A percentile compares a stretch with the other conserved stretches of the same genome.
Evolutionary conservation across 192 early-diverging fungal species (phyloP).

Genomic region (Obelidium mucronatum): DNA sequence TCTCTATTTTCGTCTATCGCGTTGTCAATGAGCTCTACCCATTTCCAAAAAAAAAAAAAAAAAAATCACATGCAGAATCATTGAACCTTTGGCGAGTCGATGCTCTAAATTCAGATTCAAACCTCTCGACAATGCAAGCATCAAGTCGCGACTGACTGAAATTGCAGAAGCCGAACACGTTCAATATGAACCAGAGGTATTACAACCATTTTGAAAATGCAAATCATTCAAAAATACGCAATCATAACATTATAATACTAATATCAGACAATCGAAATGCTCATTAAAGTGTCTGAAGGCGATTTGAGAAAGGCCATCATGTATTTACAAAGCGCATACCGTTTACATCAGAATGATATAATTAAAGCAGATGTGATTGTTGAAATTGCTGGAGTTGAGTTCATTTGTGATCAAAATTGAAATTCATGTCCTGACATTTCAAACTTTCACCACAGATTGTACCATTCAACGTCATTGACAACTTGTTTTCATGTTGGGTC

Average conservation of each 20-base stretch:
- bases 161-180: slow-evolving; percentile 77
- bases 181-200: slow-evolving; percentile 59
- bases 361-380: slow-evolving; percentile 64
- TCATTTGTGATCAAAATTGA: neutral
- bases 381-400: slow-evolving; percentile 81
- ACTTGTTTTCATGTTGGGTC: slow-evolving; percentile 65
- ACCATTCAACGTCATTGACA: slow-evolving; percentile 69
- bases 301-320: slow-evolving; percentile 94
- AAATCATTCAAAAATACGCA: neutral
- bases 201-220: neutral
- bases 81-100: slow-evolving; percentile 91
- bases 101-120: slow-evolving; percentile 97
- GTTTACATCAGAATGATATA: slow-evolving; percentile 56
- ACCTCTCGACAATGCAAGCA: slow-evolving; percentile 71
- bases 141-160: slow-evolving; percentile 65
- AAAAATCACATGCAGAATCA: slow-evolving; percentile 68
- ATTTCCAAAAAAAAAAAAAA: too few relatives aligned
- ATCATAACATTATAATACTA: too few relatives aligned
- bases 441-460: slow-evolving; percentile 54
- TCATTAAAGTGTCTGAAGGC: slow-evolving; percentile 82
- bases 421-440: slow-evolving; percentile 23
- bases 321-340: slow-evolving; percentile 84
- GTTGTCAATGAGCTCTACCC: slow-evolving; percentile 2
- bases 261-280: slow-evolving; percentile 62
- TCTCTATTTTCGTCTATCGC: slow-evolving; percentile 28